Conservation (phyloP, 805 yeast species). For the Suhomyces sp. region DNA sequence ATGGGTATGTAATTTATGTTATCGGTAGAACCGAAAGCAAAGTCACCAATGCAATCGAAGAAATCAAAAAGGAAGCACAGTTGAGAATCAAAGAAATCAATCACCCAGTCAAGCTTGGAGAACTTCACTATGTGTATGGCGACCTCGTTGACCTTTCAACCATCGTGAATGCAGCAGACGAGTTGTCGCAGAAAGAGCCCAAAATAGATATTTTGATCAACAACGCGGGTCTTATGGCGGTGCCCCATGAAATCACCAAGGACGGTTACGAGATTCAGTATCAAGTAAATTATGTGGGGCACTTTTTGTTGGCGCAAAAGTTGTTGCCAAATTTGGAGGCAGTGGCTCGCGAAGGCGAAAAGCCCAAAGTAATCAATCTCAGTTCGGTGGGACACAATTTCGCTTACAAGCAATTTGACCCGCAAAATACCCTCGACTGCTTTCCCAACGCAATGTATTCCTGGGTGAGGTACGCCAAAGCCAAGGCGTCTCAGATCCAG, state of each 20-base stretch:
- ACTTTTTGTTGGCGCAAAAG: slow-evolving; percentile 30
- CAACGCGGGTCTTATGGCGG: slow-evolving; percentile 43
- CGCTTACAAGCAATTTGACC: slow-evolving; percentile 22
- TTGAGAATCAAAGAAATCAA: slow-evolving; percentile 13
- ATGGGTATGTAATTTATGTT: slow-evolving; percentile 37
- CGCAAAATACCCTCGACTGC: slow-evolving; percentile 20
- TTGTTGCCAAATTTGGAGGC: slow-evolving; percentile 26
- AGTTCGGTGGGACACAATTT: slow-evolving; percentile 34
- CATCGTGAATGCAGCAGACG: slow-evolving; percentile 25
- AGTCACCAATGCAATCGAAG: slow-evolving; percentile 31
- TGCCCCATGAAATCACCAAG: slow-evolving; percentile 33
- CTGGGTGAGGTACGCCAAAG: slow-evolving; percentile 35
- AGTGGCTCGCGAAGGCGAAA: slow-evolving; percentile 13
- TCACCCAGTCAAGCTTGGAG: slow-evolving; percentile 37
- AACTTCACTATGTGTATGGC: slow-evolving; percentile 48
- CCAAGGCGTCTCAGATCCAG: slow-evolving; percentile 35
- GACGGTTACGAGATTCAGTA: slow-evolving; percentile 41
- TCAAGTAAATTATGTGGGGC: slow-evolving; percentile 38
- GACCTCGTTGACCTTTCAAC: slow-evolving; percentile 47
- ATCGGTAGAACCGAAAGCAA: slow-evolving; percentile 34
- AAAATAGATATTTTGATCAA: slow-evolving; percentile 33
- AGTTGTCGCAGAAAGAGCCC: slow-evolving; percentile 22
- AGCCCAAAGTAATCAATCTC: slow-evolving; percentile 32
- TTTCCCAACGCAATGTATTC: slow-evolving; percentile 25
- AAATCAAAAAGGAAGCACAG: slow-evolving; percentile 31